Evolutionary conservation across 257 asterid species (phyloP), one percentile per base, ranked within the genome.

Genomic region (Osmanthus fragrans): DNA sequence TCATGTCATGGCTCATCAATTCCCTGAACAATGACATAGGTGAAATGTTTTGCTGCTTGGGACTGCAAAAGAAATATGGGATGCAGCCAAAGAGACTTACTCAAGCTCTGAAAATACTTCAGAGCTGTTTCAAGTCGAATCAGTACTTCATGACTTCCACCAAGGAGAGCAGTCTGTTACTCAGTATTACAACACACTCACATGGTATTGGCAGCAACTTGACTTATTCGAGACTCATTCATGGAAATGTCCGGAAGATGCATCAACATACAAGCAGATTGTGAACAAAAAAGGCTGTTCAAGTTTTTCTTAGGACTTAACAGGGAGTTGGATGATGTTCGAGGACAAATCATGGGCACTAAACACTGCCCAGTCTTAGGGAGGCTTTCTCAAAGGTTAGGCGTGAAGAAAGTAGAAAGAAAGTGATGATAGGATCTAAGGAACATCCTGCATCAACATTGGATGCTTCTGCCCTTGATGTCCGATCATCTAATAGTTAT

Each of bases 161-260:
- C 51, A 42, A 68, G 80, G 67, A 8, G 67, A 76, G 4, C 3
- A 4, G 10, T 15, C 32, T 15, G 49, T 67, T 3, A 66, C 34
- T 4, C 45, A 10, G 16, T 74, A 74, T 33, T 76, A 19, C n/a
- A 76, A 27, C 5, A 40, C 36, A 11, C 51, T 66, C 16, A 66
- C 25, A 7, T 36, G 51, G 11, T 30, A 12, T 8, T 42, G 80
- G 74, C 66, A 68, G 13, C 66, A 66, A n/a, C n/a, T 66, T 2
- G 80, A 76, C n/a, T 7, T 68, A 1, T 68, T 42, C 30, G 49
- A 68, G 19, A 23, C 32, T 3, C 21, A 15, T 18, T 65, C 67
- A 5, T 66, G 67, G 80, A 36, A 76, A 8, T 76, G 80, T 19
- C 34, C 74, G 2, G 67, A 37, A 27, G 68, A 76, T 21, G 33